Conservation (phyloP, 208 protist species). For the Blastocrithidia nonstop region DNA sequence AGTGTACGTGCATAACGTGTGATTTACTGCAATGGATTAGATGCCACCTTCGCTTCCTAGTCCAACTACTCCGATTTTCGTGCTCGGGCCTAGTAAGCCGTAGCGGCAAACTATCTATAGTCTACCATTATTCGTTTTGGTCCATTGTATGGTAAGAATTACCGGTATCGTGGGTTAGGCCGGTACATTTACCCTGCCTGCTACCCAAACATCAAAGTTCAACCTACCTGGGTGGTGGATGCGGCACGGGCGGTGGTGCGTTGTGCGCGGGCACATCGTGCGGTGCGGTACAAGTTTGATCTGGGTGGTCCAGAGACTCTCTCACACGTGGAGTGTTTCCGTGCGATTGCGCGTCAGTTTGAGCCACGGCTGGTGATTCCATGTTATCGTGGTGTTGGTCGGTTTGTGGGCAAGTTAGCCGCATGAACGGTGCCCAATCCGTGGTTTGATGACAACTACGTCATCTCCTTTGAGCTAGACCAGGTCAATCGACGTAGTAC, state of each 20-base stretch:
- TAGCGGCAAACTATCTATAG: constrained; percentile 80
- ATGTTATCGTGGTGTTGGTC: constrained; percentile 69
- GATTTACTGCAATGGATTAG: constrained; percentile 83
- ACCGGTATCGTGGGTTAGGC: constrained; percentile 81
- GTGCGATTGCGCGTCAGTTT: constrained; percentile 48
- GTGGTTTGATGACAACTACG: constrained; percentile 86
- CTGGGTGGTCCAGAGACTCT: constrained; percentile 82
- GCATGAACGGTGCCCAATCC: constrained; percentile 72
- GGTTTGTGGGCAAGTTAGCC: constrained; percentile 73
- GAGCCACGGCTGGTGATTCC: constrained; percentile 61
- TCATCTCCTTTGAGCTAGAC: constrained; percentile 81
- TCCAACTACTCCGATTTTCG: constrained; percentile 87
- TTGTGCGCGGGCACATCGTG: constrained; percentile 62
- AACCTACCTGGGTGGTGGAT: constrained; percentile 87
- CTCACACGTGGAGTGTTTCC: constrained; percentile 71
- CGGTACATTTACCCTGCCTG: constrained; percentile 78
- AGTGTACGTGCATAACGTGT: constrained; percentile 79
- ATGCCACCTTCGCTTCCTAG: constrained; percentile 85
- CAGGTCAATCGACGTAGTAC: constrained; percentile 84
- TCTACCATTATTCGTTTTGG: constrained; percentile 83
- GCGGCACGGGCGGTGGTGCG: constrained; percentile 74
- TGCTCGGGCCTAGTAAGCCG: constrained; percentile 75
- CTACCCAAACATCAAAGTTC: constrained; percentile 78
- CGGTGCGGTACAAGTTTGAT: constrained; percentile 85
- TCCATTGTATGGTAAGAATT: constrained; percentile 76